phyloP scores from a whole-genome alignment of 441 rosid species.

The Syzygium malaccense region DNA sequence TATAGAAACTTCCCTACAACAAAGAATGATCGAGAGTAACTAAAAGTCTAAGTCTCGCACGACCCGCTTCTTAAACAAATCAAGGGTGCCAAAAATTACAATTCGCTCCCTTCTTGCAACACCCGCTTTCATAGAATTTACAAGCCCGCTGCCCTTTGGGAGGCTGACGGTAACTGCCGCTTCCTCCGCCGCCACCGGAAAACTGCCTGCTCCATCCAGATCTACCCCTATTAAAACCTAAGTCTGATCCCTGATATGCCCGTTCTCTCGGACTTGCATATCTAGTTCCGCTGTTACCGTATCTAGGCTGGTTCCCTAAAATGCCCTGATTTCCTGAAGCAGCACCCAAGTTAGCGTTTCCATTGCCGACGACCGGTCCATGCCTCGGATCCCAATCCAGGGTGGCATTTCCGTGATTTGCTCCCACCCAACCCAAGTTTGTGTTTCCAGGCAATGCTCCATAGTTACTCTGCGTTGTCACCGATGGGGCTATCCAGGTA shows the following conservation, averaged over 20 bases:
- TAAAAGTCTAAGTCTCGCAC: constrained; percentile 11
- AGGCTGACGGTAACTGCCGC: constrained; percentile 38
- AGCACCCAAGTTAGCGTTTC: constrained; percentile 13
- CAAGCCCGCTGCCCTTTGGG: constrained; percentile 77
- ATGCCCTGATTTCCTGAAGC: constrained; percentile 19
- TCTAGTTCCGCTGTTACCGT: constrained; percentile 24
- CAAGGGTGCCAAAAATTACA: constrained; percentile 83
- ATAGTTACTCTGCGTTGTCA: constrained; percentile 9
- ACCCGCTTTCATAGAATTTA: constrained; percentile 76
- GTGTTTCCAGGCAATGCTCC: constrained; percentile 28
- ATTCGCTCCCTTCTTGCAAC: constrained; percentile 78
- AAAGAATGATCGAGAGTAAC: constrained; percentile 21
- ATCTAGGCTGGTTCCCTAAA: constrained; percentile 43
- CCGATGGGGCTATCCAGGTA: constrained; percentile 25
- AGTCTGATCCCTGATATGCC: constrained; percentile 15
- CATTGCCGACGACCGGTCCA: constrained; percentile 4
- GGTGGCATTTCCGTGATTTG: constrained; percentile 18
- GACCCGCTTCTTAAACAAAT: constrained; percentile 10
- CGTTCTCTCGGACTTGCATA: constrained; percentile 33
- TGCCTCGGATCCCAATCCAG: constrained; percentile 8
- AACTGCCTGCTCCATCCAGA: constrained; percentile 41
- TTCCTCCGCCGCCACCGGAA: constrained; percentile 42
- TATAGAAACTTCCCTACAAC: constrained; percentile 10
- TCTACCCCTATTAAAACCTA: constrained; percentile 35
- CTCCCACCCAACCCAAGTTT: constrained; percentile 17